Conservation (phyloP, 139 green algal species). For the Yamagishiella unicocca region DNA sequence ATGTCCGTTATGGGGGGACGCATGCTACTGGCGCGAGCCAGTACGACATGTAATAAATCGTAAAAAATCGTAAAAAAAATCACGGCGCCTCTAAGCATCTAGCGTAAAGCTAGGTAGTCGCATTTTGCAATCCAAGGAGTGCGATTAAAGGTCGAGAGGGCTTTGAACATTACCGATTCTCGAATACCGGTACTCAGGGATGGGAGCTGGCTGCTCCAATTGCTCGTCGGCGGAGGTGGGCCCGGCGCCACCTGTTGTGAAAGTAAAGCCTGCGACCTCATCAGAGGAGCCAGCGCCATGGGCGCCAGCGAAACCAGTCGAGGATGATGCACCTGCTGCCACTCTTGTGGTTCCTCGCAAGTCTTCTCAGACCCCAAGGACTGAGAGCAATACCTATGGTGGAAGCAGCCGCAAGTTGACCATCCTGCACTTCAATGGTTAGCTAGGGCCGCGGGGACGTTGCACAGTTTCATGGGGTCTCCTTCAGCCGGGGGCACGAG, state of each 20-base stretch:
- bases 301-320: background rate
- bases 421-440: constrained; percentile 41
- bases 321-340: constrained; percentile 11
- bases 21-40: too few species aligned
- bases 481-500: too few species aligned
- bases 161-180: too few species aligned
- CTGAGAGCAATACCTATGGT: background rate
- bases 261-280: background rate
- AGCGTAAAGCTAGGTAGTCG: too few species aligned
- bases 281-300: background rate
- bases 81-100: too few species aligned
- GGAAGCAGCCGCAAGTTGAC: constrained; percentile 23
- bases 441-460: background rate
- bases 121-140: too few species aligned
- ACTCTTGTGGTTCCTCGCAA: background rate
- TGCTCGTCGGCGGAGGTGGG: background rate
- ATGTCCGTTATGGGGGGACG: too few species aligned
- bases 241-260: background rate
- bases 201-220: constrained; percentile 22
- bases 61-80: too few species aligned
- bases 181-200: too few species aligned
- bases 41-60: too few species aligned
- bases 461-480: too few species aligned
- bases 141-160: too few species aligned
- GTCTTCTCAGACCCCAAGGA: background rate